Base-by-base conservation (phyloP, 2,329 filamentous ascomycete species). In the Knufia fluminis region DNA sequence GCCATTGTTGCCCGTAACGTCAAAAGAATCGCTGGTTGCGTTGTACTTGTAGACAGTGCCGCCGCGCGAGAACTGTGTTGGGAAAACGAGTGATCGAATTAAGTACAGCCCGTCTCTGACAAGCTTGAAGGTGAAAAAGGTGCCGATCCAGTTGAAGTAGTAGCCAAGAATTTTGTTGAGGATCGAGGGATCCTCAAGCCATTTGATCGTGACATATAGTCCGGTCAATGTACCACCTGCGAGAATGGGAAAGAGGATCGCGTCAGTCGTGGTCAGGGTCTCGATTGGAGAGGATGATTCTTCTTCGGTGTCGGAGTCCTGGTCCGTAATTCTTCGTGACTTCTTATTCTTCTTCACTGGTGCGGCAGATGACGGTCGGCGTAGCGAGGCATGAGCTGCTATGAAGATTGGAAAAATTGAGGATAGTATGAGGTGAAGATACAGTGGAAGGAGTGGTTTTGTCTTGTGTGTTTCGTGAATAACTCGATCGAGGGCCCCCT, bases 121-220 rank as follows among this genome's bases (percentile, higher is more conserved):
- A 20, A 95, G 74, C 38, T 80, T 82, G 7, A 81, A 74, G 14
- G 92, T 75, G 53, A 86, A 87, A 54, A 85, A 82, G n/a, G 94
- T 67, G 0, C 86, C 87, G 62, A 91, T 80, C 51, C 79, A 66
- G 2, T 85, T 86, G 68, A 95, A 90, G 71, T 97, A 96, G 61
- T 77, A 80, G 33, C 86, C 83, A 19, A 97, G 71, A 33, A 94
- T 77, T 66, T 83, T 86, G 70, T 91, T 96, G 60, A 97, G 69
- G 19, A 94, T 71, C 9, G 81, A 74, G 1, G 89, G 83, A 60
- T 95, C 86, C 56, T 91, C 75, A 49, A 96, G 78, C 77, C 84
- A 92, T 64, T 94, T 88, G 62, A 97, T 88, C 52, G 95, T 73
- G 59, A 90, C 83, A 70, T 97, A 97, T 10, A 97, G 73, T 3